phyloP scores from a whole-genome alignment of 805 yeast species.

The Jamesozyma gamospora region DNA sequence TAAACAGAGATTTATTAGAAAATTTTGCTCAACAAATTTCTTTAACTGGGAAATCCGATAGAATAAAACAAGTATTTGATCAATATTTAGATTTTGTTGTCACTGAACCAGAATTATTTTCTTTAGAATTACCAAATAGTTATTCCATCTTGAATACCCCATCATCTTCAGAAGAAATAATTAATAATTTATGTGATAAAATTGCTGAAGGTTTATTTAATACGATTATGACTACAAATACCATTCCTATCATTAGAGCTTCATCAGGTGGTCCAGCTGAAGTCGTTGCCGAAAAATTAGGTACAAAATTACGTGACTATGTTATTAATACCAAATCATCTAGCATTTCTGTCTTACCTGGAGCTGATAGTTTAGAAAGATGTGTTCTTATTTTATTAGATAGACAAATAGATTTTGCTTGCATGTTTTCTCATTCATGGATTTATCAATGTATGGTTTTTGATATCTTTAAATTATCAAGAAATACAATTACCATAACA shows the following conservation, averaged over 20 bases:
- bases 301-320: constrained; percentile 74
- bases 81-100: constrained; percentile 89
- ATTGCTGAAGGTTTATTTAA: constrained; percentile 78
- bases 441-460: constrained; percentile 93
- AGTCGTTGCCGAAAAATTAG: constrained; percentile 78
- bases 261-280: constrained; percentile 94
- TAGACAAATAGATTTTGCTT: constrained; percentile 79
- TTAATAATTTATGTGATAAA: constrained; percentile 54
- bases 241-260: constrained; percentile 83
- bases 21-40: constrained; percentile 81
- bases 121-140: constrained; percentile 56
- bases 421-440: constrained; percentile 97
- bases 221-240: constrained; percentile 62
- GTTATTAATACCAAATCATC: constrained; percentile 50
- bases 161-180: constrained; percentile 60
- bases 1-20: constrained; percentile 72
- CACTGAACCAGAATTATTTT: constrained; percentile 84
- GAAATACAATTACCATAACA: constrained; percentile 68
- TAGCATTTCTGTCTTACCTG: constrained; percentile 14
- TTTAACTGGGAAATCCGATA: constrained; percentile 53
- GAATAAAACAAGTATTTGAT: constrained; percentile 82
- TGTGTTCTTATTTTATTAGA: constrained; percentile 76
- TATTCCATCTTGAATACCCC: constrained; percentile 67
- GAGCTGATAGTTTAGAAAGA: constrained; percentile 37
- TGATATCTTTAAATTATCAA: constrained; percentile 73